phyloP scores from a whole-genome alignment of 2,329 filamentous ascomycete genomes.

The Alternaria triticina region DNA sequence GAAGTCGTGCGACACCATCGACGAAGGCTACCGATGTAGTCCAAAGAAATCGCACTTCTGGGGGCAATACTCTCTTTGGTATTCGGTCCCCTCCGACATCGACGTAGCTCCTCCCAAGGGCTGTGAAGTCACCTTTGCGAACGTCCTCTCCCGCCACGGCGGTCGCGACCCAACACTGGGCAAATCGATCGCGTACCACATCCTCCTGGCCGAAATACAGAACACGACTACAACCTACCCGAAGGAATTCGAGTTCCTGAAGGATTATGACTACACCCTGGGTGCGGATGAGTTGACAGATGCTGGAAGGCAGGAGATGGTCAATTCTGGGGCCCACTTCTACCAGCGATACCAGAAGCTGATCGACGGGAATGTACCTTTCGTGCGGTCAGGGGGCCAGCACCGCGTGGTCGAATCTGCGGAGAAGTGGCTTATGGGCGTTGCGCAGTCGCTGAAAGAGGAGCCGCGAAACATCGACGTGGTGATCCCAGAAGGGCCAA shows the following conservation, averaged over 20 bases:
- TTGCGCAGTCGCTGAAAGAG: constrained; percentile 62
- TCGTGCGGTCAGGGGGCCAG: constrained; percentile 74
- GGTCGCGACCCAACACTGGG: constrained; percentile 77
- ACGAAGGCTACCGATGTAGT: constrained; percentile 68
- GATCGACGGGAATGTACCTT: constrained; percentile 65
- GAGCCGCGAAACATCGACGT: constrained; percentile 56
- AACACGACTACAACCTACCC: constrained; percentile 62
- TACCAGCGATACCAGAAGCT: constrained; percentile 74
- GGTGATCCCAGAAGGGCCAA: constrained; percentile 70
- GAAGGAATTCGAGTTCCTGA: constrained; percentile 71
- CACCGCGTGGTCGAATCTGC: constrained; percentile 77
- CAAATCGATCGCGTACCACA: constrained; percentile 70
- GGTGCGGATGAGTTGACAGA: constrained; percentile 72
- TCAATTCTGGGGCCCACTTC: constrained; percentile 77
- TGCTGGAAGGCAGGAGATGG: constrained; percentile 73
- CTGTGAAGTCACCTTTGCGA: constrained; percentile 81
- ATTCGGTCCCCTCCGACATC: constrained; percentile 73
- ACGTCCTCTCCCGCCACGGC: constrained; percentile 83
- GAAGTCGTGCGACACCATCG: constrained; percentile 59
- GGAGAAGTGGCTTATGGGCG: constrained; percentile 76
- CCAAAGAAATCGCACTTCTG: constrained; percentile 70
- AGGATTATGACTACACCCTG: constrained; percentile 73
- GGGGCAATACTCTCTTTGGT: constrained; percentile 91
- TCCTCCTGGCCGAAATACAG: constrained; percentile 71
- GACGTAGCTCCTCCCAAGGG: constrained; percentile 64